phyloP scores from a whole-genome alignment of 495 filamentous ascomycete genomes.

The Trichoderma asperelloides region DNA sequence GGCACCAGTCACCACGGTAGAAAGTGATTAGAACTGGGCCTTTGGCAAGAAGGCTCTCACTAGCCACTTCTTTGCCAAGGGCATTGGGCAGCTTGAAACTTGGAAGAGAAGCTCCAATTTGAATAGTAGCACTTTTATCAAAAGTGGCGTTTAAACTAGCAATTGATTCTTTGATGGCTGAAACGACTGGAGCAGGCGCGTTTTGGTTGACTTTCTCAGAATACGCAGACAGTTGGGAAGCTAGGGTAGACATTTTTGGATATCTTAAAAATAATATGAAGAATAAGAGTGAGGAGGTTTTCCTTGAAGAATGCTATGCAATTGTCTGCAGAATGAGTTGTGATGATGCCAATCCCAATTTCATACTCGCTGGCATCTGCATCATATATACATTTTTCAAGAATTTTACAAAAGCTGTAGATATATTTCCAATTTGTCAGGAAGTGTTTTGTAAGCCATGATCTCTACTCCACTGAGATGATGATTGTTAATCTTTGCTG shows the following conservation, averaged over 20 bases:
- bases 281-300: not conserved
- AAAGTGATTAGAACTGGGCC: conserved; percentile 33
- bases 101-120: conserved; percentile 25
- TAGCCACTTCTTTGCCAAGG: conserved; percentile 19
- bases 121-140: conserved; percentile 12
- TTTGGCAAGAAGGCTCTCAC: conserved; percentile 22
- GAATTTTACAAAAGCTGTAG: not conserved
- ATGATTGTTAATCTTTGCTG: too few species aligned
- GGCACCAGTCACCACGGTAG: conserved; percentile 38
- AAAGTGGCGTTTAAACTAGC: not conserved
- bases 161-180: not conserved
- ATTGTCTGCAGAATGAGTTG: not conserved
- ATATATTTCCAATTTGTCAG: not conserved
- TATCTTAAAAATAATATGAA: not conserved
- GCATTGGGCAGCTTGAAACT: conserved; percentile 23
- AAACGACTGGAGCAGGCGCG: not conserved
- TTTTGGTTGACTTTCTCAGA: not conserved
- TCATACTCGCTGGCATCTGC: not conserved
- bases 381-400: too few species aligned
- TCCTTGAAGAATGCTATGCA: not conserved
- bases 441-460: not conserved
- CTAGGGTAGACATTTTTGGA: not conserved
- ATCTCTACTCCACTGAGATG: too few species aligned
- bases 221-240: not conserved
- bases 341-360: not conserved